phyloP scores from a whole-genome alignment of 2,329 filamentous ascomycete species.

The Cytospora leucostoma region DNA sequence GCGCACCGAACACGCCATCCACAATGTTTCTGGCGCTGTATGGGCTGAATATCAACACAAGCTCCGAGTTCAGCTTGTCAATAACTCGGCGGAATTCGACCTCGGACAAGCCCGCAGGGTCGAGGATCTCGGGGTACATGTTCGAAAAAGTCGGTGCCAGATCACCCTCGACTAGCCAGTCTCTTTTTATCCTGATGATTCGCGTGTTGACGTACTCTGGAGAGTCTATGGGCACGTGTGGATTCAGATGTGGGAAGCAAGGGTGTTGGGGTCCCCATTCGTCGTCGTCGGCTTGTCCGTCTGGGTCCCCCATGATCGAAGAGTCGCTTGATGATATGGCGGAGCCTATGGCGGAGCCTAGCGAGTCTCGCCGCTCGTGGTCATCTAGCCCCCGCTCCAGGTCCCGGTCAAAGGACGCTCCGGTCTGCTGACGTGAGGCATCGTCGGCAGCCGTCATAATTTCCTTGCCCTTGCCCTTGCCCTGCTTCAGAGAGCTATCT shows the following conservation, averaged over 20 bases:
- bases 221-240: constrained; percentile 80
- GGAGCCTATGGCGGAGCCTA: constrained; percentile 55
- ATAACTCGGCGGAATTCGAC: constrained; percentile 83
- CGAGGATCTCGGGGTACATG: constrained; percentile 92
- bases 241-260: constrained; percentile 91
- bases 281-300: constrained; percentile 67
- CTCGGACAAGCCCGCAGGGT: constrained; percentile 78
- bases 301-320: constrained; percentile 63
- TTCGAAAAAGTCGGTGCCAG: constrained; percentile 92
- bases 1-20: constrained; percentile 74
- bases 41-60: constrained; percentile 79
- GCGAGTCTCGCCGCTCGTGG: constrained; percentile 48
- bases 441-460: constrained; percentile 45
- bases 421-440: constrained; percentile 35
- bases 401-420: constrained; percentile 48
- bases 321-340: constrained; percentile 58
- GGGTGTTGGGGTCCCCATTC: constrained; percentile 94
- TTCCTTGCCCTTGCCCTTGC: constrained; percentile 55
- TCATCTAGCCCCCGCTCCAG: constrained; percentile 56
- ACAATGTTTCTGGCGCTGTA: constrained; percentile 75
- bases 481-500: constrained; percentile 24
- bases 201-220: constrained; percentile 75
- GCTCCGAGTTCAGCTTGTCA: constrained; percentile 75
- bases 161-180: constrained; percentile 90
- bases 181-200: constrained; percentile 86